Percentiles rank a stretch among this genome's conserved stretches.
phyloP scores from a whole-genome alignment of 768 basidiomycete species.

The Tylopilus vinaceipallidus region DNA sequence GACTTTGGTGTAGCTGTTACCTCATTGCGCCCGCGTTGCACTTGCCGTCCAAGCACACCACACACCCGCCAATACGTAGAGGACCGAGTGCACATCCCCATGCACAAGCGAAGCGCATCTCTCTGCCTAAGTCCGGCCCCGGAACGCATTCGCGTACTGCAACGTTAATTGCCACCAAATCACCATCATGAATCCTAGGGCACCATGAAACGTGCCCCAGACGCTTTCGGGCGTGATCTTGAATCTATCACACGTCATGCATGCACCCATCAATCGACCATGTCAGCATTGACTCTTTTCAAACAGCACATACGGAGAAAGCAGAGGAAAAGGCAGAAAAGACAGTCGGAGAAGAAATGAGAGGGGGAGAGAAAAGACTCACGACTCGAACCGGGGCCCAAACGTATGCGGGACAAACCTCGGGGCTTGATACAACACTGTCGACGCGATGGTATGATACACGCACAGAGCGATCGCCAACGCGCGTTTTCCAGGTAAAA shows the following conservation, averaged over 20 bases:
- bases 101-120: too few species aligned
- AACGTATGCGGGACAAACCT: conserved; percentile 77
- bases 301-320: too few species aligned
- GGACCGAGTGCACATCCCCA: too few species aligned
- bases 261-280: too few species aligned
- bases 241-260: background rate
- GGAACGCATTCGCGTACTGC: conserved; percentile 43
- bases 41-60: too few species aligned
- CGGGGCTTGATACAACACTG: conserved; percentile 71
- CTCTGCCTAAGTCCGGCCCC: conserved; percentile 11
- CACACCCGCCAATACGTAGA: too few species aligned
- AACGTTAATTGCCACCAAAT: conserved; percentile 83
- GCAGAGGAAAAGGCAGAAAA: background rate
- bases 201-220: conserved; percentile 73
- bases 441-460: conserved; percentile 73
- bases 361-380: conserved; percentile 25
- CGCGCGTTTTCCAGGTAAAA: conserved; percentile 82
- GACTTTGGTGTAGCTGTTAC: too few species aligned
- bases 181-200: conserved; percentile 69
- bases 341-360: background rate
- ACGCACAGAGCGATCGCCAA: conserved; percentile 72
- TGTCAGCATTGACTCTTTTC: background rate
- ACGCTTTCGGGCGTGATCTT: conserved; percentile 68
- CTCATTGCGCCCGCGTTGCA: too few species aligned
- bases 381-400: conserved; percentile 60